Base-by-base conservation (phyloP, 2,329 filamentous ascomycete genomes). In the Scedosporium dehoogii region DNA sequence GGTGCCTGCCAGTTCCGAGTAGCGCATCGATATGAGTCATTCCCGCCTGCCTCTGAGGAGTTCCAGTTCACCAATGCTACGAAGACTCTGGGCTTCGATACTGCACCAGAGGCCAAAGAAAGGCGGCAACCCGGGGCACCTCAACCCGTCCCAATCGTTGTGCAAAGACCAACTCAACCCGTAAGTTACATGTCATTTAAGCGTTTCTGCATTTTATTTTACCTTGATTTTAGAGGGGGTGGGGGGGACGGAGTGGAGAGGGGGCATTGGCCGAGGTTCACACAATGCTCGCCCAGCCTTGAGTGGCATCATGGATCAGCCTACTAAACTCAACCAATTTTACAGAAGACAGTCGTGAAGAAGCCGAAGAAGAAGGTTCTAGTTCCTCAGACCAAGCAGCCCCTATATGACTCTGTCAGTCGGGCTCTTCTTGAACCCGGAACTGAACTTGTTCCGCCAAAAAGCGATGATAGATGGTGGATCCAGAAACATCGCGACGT, bases 401-500 rank as follows among this genome's bases (percentile, higher is more conserved):
- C 78, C 6, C 75, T 85, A n/a, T 85, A 79, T 64, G 81, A 85
- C 67, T 78, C 81, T 1, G 74, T 85, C 10, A 85, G 80, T 72
- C 84, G 83, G 68, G 76, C 78, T 7, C 73, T 72, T 6, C 74
- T 86, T 23, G 74, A 76, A 38, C 75, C 81, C 1, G 81, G 81
- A 2, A 74, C 79, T 1, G 72, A 76, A 25, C 72, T 85, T 25
- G 71, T 72, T 23, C 64, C 64, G 55, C 78, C 79, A 2, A 74
- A 74, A 21, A 70, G 73, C 3, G 80, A 84, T 67, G 78, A 78
- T 63, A 72, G 73, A 23, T 85, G 83, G 83, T 74, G 85, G 6
- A 75, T 83, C 33, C 81, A 84, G 65, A 85, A 85, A 70, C 83
- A 85, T 64, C 77, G 80, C 6, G 81, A 85, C 63, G 80, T 78